Conservation (phyloP, 345 rosid species). For the Microcos paniculata region DNA sequence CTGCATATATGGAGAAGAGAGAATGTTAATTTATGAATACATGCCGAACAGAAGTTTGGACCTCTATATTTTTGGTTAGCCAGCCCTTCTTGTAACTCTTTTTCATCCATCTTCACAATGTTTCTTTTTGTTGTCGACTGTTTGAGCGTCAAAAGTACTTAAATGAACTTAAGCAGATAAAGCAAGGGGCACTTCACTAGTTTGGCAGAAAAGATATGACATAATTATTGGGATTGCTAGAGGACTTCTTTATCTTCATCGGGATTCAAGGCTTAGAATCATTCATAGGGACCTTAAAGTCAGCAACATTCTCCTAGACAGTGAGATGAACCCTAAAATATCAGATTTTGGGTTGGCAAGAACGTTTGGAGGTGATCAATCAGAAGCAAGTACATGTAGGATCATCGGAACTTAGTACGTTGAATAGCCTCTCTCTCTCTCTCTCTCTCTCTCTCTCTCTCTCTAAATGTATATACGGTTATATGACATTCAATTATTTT, state of each 20-base stretch:
- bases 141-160: background rate
- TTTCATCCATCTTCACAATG: background rate
- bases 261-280: conserved; percentile 32
- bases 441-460: background rate
- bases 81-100: background rate
- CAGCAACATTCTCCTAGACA: conserved; percentile 29
- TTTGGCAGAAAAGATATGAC: conserved; percentile 19
- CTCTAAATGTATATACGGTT: background rate
- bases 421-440: background rate
- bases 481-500: background rate
- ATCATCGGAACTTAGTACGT: conserved; percentile 34
- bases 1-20: conserved; percentile 27
- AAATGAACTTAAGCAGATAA: background rate
- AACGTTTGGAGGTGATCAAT: conserved; percentile 22
- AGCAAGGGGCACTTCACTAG: background rate
- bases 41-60: conserved; percentile 33
- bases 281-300: conserved; percentile 35
- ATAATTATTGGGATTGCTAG: conserved; percentile 33
- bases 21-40: conserved; percentile 29
- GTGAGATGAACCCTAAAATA: conserved; percentile 36
- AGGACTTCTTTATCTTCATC: conserved; percentile 36
- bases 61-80: conserved; percentile 31
- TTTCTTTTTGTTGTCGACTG: background rate
- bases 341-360: conserved; percentile 40
- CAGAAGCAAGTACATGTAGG: conserved; percentile 21